Percentiles rank a stretch among this genome's conserved stretches.
Conservation (phyloP, 2,329 filamentous ascomycete genomes). For the Aphanoascus verrucosus region DNA sequence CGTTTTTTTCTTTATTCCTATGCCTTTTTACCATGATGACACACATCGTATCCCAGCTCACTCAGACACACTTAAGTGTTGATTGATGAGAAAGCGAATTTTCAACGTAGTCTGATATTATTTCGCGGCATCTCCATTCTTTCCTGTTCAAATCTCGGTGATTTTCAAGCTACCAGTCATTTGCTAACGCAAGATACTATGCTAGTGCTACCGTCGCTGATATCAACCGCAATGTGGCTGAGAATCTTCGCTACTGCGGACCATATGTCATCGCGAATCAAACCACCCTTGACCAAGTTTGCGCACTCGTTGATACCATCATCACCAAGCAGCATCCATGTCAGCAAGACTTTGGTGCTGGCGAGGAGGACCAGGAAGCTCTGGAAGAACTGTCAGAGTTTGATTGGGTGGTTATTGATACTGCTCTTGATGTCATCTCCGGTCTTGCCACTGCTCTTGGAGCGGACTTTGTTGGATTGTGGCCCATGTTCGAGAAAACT, state of each 20-base stretch:
- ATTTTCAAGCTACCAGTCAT: conserved; percentile 11
- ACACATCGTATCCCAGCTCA: conserved; percentile 97
- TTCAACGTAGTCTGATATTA: conserved; percentile 20
- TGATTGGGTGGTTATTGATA: conserved; percentile 95
- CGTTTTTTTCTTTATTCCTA: conserved; percentile 8
- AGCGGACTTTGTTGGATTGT: conserved; percentile 69
- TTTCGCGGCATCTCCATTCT: conserved; percentile 15
- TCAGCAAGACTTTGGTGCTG: conserved; percentile 78
- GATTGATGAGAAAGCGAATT: conserved; percentile 82
- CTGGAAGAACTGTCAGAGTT: conserved; percentile 81
- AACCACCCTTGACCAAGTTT: conserved; percentile 62
- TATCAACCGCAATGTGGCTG: conserved; percentile 86
- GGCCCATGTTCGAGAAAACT: conserved; percentile 92
- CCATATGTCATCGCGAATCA: conserved; percentile 69
- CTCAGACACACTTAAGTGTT: conserved; percentile 73
- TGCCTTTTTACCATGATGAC: conserved; percentile 59
- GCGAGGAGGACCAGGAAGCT: conserved; percentile 63
- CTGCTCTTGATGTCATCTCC: conserved; percentile 79
- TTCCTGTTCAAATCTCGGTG: conserved; percentile 13
- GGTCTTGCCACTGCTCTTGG: conserved; percentile 76
- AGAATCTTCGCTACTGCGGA: conserved; percentile 81
- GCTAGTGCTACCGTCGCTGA: conserved; percentile 76
- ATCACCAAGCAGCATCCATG: conserved; percentile 86
- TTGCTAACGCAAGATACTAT: conserved; percentile 33
- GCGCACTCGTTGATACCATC: conserved; percentile 64